Percentiles rank a stretch among this genome's conserved stretches.
Evolutionary conservation across 768 basidiomycete genomes (phyloP).

Genomic region (Rhodotorula toruloides): DNA sequence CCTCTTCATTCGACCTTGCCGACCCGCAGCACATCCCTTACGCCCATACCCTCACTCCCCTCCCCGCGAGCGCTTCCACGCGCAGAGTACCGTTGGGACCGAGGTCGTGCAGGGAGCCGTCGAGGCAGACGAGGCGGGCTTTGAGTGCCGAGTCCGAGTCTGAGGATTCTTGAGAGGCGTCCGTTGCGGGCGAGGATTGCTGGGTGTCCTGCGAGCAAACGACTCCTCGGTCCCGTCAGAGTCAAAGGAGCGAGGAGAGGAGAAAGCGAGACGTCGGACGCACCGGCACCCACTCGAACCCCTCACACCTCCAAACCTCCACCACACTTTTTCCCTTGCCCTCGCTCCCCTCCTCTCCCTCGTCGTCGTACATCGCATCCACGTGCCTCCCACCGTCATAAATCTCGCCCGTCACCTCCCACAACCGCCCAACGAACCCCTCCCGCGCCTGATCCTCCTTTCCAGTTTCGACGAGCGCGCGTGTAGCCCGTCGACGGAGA

Average conservation of each 20-base stretch:
- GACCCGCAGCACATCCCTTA: not conserved
- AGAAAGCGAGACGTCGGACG: not conserved
- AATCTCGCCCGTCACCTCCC: conserved; percentile 60
- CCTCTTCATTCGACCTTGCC: no score
- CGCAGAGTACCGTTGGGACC: conserved; percentile 54
- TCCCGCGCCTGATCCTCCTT: conserved; percentile 53
- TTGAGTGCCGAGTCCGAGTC: conserved; percentile 47
- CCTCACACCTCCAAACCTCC: conserved; percentile 70
- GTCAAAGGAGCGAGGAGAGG: not conserved
- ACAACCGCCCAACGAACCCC: conserved; percentile 56
- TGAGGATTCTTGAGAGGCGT: not conserved
- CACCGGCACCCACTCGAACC: conserved; percentile 85
- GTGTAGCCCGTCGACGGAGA: conserved; percentile 54
- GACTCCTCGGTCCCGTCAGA: no score
- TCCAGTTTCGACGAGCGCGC: conserved; percentile 10
- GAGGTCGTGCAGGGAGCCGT: conserved; percentile 67
- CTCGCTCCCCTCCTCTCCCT: conserved; percentile 43
- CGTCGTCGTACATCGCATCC: conserved; percentile 55
- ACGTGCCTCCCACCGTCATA: conserved; percentile 73
- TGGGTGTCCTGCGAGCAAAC: not conserved
- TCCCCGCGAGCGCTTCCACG: conserved; percentile 1
- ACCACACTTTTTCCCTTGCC: conserved; percentile 53
- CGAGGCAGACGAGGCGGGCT: conserved; percentile 65
- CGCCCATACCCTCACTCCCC: conserved; percentile 11
- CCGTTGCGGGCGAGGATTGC: no score